phyloP scores from a whole-genome alignment of 2,329 filamentous ascomycete species.

The Hymenoscyphus fructigenus region DNA sequence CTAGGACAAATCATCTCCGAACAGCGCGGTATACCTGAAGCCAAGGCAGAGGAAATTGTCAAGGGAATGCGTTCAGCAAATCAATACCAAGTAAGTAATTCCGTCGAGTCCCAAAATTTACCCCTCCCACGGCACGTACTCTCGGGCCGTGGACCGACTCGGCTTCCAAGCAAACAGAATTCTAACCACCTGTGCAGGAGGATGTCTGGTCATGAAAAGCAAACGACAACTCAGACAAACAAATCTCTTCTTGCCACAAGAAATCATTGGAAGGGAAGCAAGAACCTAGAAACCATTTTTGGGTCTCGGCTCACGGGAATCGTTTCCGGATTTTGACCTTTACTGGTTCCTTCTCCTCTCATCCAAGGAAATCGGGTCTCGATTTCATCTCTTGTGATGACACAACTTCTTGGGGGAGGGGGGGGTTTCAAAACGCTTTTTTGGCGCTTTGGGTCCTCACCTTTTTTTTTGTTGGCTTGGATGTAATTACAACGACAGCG shows the following conservation, averaged over 20 bases:
- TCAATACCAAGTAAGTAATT: constrained; percentile 77
- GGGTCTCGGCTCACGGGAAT: background rate
- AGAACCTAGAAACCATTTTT: background rate
- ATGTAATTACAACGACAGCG: too few relatives aligned
- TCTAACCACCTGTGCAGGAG: constrained; percentile 48
- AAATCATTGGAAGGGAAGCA: background rate
- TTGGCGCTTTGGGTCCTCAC: too few relatives aligned
- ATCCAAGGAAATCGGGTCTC: background rate
- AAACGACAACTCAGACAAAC: constrained; percentile 2
- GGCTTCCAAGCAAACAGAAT: constrained; percentile 10
- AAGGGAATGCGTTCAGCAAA: constrained; percentile 95
- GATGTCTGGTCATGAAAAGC: constrained; percentile 58
- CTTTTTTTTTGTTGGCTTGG: too few relatives aligned
- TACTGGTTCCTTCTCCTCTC: background rate
- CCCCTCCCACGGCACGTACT: background rate
- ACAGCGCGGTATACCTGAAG: constrained; percentile 75
- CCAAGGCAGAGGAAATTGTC: constrained; percentile 92
- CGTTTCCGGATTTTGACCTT: background rate
- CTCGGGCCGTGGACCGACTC: background rate
- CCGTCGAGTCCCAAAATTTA: background rate
- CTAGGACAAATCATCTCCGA: constrained; percentile 83
- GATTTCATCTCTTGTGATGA: too few relatives aligned
- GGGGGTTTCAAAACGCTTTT: too few relatives aligned
- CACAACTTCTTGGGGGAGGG: too few relatives aligned
- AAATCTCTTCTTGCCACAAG: background rate